Conservation (phyloP, 2,329 filamentous ascomycete genomes). For the Clarireedia homoeocarpa region DNA sequence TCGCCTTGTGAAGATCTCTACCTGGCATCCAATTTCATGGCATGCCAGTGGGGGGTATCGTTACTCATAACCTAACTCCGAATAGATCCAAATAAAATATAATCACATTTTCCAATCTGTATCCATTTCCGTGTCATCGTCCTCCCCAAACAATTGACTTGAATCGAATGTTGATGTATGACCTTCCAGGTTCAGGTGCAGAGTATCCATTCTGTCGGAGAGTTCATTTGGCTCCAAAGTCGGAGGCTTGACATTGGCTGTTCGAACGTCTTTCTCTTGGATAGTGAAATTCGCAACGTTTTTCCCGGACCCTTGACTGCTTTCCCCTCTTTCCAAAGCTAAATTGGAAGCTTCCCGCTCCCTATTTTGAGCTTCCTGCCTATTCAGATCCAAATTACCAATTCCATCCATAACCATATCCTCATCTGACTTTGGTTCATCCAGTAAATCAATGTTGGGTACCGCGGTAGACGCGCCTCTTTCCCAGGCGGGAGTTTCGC, state of each 20-base stretch:
- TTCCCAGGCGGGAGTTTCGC: constrained; percentile 79
- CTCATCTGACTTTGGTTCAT: constrained; percentile 53
- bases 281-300: constrained; percentile 40
- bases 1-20: no score
- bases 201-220: constrained; percentile 22
- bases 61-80: constrained; percentile 8
- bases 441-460: constrained; percentile 50
- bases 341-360: constrained; percentile 36
- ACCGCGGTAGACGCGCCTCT: constrained; percentile 36
- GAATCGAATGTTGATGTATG: constrained; percentile 24
- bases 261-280: constrained; percentile 41
- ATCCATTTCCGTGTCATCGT: constrained; percentile 15
- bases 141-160: constrained; percentile 7
- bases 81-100: constrained; percentile 9
- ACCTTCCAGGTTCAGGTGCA: constrained; percentile 28
- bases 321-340: constrained; percentile 43
- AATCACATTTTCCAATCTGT: constrained; percentile 24
- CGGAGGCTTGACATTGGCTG: constrained; percentile 32
- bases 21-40: background rate
- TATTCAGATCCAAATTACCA: constrained; percentile 37
- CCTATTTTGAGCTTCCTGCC: constrained; percentile 32
- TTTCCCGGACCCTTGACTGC: constrained; percentile 16
- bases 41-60: constrained; percentile 13
- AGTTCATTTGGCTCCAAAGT: constrained; percentile 30
- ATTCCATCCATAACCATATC: constrained; percentile 17